Evolutionary conservation across 768 basidiomycete species (phyloP).

Genomic region (Amanita rubescens): DNA sequence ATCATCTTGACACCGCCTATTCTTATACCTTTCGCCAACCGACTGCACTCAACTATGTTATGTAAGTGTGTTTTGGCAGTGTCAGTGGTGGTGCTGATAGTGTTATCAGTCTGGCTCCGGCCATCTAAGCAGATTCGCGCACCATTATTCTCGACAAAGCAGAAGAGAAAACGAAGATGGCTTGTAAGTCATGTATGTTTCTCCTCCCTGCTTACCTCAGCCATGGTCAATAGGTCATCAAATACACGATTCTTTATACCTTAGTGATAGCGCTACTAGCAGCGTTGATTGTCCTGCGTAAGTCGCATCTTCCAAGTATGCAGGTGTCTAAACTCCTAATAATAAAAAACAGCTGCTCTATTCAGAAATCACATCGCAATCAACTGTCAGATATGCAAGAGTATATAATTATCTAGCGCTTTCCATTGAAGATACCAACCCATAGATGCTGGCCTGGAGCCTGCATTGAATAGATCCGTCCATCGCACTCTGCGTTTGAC

Average conservation of each 20-base stretch:
- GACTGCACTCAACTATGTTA: constrained; percentile 87
- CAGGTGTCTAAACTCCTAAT: constrained; percentile 12
- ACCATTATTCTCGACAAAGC: constrained; percentile 90
- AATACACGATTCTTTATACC: constrained; percentile 80
- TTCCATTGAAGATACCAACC: not conserved
- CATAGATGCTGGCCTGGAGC: not conserved
- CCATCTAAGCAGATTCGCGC: constrained; percentile 92
- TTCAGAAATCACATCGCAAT: constrained; percentile 78
- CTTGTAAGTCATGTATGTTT: constrained; percentile 46
- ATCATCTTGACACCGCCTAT: constrained; percentile 82
- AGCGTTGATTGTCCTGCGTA: constrained; percentile 78
- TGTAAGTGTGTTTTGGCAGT: constrained; percentile 41
- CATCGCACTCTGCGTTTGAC: not conserved
- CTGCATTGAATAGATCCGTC: not conserved
- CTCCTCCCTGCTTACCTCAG: constrained; percentile 4
- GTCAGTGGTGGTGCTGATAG: not conserved
- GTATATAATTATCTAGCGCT: constrained; percentile 52
- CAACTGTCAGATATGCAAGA: constrained; percentile 78
- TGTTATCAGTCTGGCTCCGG: constrained; percentile 80
- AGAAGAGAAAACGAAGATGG: constrained; percentile 87
- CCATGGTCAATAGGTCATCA: constrained; percentile 47
- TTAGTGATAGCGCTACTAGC: constrained; percentile 70
- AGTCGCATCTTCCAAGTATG: constrained; percentile 26
- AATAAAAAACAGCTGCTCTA: constrained; percentile 52
- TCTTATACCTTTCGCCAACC: constrained; percentile 82